A percentile compares a stretch with the other conserved stretches of the same genome.
phyloP scores from a whole-genome alignment of 1,284 basidiomycete species.

The Schizophyllum amplum region DNA sequence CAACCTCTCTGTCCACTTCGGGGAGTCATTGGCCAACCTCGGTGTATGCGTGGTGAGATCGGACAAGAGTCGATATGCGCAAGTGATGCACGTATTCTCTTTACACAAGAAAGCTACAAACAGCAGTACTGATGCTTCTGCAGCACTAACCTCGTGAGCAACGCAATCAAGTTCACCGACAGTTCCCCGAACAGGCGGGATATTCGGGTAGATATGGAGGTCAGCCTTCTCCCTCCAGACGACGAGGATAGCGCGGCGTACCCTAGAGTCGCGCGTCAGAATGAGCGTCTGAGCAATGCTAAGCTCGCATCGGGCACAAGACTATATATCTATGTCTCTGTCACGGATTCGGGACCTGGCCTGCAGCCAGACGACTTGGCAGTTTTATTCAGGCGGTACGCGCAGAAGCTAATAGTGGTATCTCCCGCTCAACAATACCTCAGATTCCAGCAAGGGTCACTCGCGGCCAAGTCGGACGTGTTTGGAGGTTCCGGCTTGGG shows the following conservation, averaged over 20 bases:
- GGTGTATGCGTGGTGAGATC: background rate
- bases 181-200: background rate
- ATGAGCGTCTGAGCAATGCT: background rate
- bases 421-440: background rate
- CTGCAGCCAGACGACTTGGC: background rate
- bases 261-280: background rate
- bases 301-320: background rate
- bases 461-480: background rate
- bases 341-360: background rate
- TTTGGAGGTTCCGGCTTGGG: background rate
- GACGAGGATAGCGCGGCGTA: background rate
- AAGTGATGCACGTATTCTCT: background rate
- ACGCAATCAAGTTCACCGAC: background rate
- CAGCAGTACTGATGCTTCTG: background rate
- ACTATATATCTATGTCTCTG: background rate
- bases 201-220: background rate
- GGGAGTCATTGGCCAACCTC: background rate
- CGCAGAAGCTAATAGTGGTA: background rate
- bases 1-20: background rate
- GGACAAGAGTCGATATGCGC: background rate
- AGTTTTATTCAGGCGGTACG: background rate
- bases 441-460: background rate
- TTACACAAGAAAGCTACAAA: background rate
- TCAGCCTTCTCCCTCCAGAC: background rate
- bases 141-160: background rate